Conservation (phyloP, 129 eudicot genomes). For the Kitagawia praeruptora region DNA sequence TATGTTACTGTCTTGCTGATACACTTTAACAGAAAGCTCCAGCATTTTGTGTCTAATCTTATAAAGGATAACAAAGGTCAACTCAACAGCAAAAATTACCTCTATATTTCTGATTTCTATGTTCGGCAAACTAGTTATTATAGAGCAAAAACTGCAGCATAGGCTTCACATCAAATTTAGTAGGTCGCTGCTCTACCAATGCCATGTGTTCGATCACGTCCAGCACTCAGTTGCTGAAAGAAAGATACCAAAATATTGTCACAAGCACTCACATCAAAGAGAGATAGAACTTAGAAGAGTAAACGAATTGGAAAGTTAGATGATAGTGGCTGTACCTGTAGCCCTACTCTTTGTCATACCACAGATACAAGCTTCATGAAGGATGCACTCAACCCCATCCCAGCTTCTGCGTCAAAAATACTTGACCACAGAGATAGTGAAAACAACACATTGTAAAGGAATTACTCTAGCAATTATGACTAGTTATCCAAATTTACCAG, state of each 20-base stretch:
- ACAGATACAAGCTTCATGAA: no score
- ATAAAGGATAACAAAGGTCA: no score
- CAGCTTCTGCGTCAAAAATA: no score
- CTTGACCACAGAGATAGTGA: no score
- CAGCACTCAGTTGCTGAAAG: slow-evolving; percentile 83
- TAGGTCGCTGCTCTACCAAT: slow-evolving; percentile 53
- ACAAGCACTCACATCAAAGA: not conserved
- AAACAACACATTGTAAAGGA: no score
- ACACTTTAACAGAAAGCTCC: not conserved
- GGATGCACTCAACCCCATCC: no score
- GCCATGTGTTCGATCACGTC: slow-evolving; percentile 95
- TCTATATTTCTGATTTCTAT: no score
- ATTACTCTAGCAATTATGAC: no score
- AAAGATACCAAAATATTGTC: slow-evolving; percentile 2
- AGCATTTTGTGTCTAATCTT: no score
- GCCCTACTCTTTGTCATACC: no score
- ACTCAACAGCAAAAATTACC: no score
- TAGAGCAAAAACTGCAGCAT: not conserved
- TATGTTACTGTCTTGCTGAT: not conserved
- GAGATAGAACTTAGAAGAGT: not conserved
- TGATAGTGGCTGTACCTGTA: slow-evolving; percentile 59
- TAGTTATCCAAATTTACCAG: no score
- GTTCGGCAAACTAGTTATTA: not conserved
- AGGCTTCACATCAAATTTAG: not conserved
- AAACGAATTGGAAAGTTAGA: not conserved